These are phyloP conservation scores for Fusarium anthophilum DNA, from an alignment of 2,329 filamentous ascomycete species.

Conservation along the genomic window DNA sequence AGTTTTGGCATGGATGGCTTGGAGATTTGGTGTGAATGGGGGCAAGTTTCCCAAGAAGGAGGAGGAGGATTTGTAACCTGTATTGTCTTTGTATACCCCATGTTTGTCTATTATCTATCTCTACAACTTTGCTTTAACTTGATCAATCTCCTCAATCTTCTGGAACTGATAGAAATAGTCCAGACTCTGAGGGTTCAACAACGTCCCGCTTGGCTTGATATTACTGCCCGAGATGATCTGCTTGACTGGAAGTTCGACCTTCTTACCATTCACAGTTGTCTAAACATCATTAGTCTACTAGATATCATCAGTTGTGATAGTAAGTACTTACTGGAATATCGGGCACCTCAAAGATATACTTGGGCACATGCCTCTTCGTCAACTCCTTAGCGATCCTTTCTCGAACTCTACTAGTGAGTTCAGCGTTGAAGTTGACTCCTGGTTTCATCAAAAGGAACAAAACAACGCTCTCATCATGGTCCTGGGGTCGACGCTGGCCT, in stretches of 20 bases:
- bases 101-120: conserved; percentile 13
- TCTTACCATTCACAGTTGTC: conserved; percentile 86
- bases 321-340: conserved; percentile 76
- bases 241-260: conserved; percentile 86
- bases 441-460: conserved; percentile 66
- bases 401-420: conserved; percentile 68
- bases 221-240: conserved; percentile 80
- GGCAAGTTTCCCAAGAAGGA: conserved; percentile 50
- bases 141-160: conserved; percentile 47
- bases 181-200: conserved; percentile 79
- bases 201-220: conserved; percentile 79
- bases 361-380: conserved; percentile 80
- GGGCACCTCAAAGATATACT: conserved; percentile 80
- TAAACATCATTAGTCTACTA: conserved; percentile 46
- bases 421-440: conserved; percentile 63
- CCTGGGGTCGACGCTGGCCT: conserved; percentile 73
- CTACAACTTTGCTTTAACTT: conserved; percentile 46
- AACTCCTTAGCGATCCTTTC: conserved; percentile 71
- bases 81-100: neutral
- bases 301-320: neutral
- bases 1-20: conserved; percentile 58
- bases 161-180: conserved; percentile 81
- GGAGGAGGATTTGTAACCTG: conserved; percentile 17
- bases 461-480: conserved; percentile 64
- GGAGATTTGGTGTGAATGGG: conserved; percentile 59